Conservation (phyloP, 495 filamentous ascomycete genomes). For the Talaromyces ruber region DNA sequence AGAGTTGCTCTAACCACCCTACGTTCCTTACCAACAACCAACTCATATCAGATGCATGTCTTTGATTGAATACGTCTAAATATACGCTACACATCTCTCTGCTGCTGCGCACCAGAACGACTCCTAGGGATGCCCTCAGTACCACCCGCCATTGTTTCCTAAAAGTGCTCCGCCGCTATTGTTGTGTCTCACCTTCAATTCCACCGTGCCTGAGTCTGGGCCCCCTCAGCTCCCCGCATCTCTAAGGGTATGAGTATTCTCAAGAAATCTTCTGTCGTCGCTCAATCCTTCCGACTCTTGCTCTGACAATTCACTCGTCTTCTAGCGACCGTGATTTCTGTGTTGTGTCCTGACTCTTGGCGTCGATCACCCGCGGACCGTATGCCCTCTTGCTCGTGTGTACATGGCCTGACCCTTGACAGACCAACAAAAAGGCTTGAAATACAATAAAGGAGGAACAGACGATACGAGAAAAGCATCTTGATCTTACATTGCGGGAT, state of each 20-base stretch:
- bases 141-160: background rate
- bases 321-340: background rate
- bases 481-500: background rate
- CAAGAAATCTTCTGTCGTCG: background rate
- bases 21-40: background rate
- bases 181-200: background rate
- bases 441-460: background rate
- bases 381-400: background rate
- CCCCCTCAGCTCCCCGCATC: background rate
- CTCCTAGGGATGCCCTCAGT: background rate
- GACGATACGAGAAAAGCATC: background rate
- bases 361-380: constrained; percentile 1
- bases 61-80: background rate
- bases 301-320: background rate
- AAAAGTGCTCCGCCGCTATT: background rate
- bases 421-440: background rate
- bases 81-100: background rate
- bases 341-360: constrained; percentile 4
- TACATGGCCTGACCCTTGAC: constrained; percentile 1
- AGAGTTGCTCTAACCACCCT: background rate
- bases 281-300: background rate
- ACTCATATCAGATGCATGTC: background rate
- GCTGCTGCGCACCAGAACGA: background rate
- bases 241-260: background rate
- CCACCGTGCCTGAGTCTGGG: background rate